These are phyloP conservation scores for Phytophthora boehmeriae DNA, from an alignment of 352 stramenopile species.

Conservation along the genomic window DNA sequence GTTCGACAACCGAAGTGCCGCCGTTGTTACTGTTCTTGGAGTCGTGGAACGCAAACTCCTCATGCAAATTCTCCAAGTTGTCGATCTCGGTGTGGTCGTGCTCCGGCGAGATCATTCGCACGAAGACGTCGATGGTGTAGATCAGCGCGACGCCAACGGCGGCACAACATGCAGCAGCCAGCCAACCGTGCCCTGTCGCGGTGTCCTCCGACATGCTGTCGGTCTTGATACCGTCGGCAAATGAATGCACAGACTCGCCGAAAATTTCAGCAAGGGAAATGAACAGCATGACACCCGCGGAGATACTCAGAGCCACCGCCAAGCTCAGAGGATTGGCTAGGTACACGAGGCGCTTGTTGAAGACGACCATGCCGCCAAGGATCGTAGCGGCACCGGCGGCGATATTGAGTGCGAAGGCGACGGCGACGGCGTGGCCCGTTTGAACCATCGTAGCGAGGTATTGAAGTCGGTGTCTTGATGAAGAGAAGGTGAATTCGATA, in stretches of 20 bases:
- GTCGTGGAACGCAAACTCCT: slow-evolving; percentile 27
- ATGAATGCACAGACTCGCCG: slow-evolving; percentile 30
- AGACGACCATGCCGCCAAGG: slow-evolving; percentile 57
- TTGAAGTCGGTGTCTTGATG: neutral
- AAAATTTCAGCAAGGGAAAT: slow-evolving; percentile 74
- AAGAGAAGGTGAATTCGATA: slow-evolving; percentile 14
- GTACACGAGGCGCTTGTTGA: slow-evolving; percentile 47
- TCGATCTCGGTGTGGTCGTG: slow-evolving; percentile 33
- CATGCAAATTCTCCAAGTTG: slow-evolving; percentile 32
- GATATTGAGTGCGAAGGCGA: slow-evolving; percentile 53
- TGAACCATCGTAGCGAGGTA: slow-evolving; percentile 34
- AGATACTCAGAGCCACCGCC: slow-evolving; percentile 52
- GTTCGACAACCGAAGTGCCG: slow-evolving; percentile 11
- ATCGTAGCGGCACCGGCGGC: slow-evolving; percentile 52
- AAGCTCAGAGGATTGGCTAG: slow-evolving; percentile 51
- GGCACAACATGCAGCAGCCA: slow-evolving; percentile 80
- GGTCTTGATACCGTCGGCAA: slow-evolving; percentile 36
- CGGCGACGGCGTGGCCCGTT: slow-evolving; percentile 33
- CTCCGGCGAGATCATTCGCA: slow-evolving; percentile 35
- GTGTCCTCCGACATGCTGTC: slow-evolving; percentile 36
- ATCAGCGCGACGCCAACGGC: slow-evolving; percentile 77
- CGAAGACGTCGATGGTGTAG: slow-evolving; percentile 43
- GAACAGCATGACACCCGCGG: slow-evolving; percentile 72
- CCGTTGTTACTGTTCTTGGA: slow-evolving; percentile 14
- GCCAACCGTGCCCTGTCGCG: slow-evolving; percentile 50